phyloP scores from a whole-genome alignment of 2,329 filamentous ascomycete genomes.

The Aulographum hederae region DNA sequence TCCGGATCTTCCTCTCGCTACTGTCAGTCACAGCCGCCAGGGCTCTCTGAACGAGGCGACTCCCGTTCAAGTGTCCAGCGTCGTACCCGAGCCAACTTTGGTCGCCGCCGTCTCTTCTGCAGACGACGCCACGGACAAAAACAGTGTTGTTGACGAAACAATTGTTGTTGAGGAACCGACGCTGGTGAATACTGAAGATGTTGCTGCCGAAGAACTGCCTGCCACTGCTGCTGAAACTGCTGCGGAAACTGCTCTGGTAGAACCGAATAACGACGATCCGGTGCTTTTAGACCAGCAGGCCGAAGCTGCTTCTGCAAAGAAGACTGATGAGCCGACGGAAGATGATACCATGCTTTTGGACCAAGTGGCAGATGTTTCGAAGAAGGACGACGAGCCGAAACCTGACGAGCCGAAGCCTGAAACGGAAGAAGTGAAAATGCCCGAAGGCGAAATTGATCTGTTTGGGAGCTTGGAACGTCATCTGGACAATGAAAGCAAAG shows the following conservation, averaged over 20 bases:
- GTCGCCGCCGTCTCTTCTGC: background rate
- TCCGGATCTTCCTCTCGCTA: slow-evolving; percentile 22
- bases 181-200: slow-evolving; percentile 1
- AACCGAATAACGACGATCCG: background rate
- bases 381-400: too few species aligned
- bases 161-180: background rate
- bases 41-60: slow-evolving; percentile 10
- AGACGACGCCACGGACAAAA: background rate
- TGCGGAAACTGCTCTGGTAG: too few species aligned
- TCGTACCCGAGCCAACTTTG: background rate
- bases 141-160: background rate
- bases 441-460: slow-evolving; percentile 25
- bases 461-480: slow-evolving; percentile 29
- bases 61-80: background rate
- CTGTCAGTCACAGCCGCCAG: slow-evolving; percentile 18
- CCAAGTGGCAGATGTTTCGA: too few species aligned
- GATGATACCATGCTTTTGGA: too few species aligned
- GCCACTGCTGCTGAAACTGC: too few species aligned
- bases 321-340: too few species aligned
- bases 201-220: too few species aligned
- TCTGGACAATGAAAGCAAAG: slow-evolving; percentile 11
- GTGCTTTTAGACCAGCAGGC: background rate
- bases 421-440: slow-evolving; percentile 7
- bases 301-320: too few species aligned
- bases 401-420: too few species aligned